Base-by-base conservation (phyloP, 441 rosid genomes). In the Gossypium trilobum region DNA sequence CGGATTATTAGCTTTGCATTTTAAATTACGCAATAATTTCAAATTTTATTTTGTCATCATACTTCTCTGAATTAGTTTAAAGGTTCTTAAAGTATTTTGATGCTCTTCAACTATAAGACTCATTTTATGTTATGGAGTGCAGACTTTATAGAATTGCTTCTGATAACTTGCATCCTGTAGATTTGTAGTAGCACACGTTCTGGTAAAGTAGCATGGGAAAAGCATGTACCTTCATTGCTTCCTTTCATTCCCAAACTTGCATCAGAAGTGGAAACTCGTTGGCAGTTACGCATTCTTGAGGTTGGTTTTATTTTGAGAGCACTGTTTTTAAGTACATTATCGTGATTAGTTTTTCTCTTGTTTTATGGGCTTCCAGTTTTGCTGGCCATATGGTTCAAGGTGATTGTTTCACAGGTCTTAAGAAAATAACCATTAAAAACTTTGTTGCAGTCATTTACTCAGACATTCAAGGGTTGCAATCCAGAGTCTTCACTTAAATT, bases 381-480 rank as follows among this genome's bases (percentile, higher is more conserved):
- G 27, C 13, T 17, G 13, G 55, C 58, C 50, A 33, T 27, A 42
- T 74, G 60, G 7, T 64, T 75, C 17, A 51, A 59, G 68, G 31
- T 62, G 75, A 66, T 58, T 68, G 42, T 62, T 71, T 16, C 17
- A 16, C 29, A 39, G 64, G 22, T 23, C 63, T 55, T 58, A 13
- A 23, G 61, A 50, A 59, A 22, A 46, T 66, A 70, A 57, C 50
- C 13, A 19, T 68, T 73, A 29, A 65, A 36, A 33, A 64, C 55
- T 61, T 56, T 16, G 51, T 74, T 81, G 73, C 92, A 93, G 99
- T 97, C 97, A 63, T 95, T 95, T 82, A 90, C 94, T n/a, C 59
- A 17, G 73, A 77, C 93, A 73, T 93, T 90, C 80, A 84, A 70
- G 75, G 77, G 75, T 66, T 91, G 96, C 79, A 82, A 80, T 75